These are phyloP conservation scores for Arachis stenosperma DNA, from an alignment of 306 rosid genomes.

Conservation along the genomic window DNA sequence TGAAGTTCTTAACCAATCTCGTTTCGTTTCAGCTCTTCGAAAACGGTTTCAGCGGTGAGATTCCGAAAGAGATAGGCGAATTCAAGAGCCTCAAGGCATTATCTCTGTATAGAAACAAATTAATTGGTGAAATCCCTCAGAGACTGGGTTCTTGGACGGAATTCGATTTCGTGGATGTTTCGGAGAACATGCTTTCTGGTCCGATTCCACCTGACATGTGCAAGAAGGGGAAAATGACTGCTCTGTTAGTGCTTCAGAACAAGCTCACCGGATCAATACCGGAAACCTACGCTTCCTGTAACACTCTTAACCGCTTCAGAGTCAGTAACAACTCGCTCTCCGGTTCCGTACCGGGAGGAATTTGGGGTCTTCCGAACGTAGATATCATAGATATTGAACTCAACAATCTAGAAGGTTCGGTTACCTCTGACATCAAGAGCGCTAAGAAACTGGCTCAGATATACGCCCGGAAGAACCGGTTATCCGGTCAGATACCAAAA, in stretches of 20 bases:
- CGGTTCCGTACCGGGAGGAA: conserved; percentile 63
- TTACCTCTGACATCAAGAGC: conserved; percentile 56
- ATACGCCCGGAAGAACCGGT: conserved; percentile 49
- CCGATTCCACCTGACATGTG: conserved; percentile 90
- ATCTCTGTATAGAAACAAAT: conserved; percentile 67
- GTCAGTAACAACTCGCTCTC: conserved; percentile 75
- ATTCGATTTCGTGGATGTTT: conserved; percentile 65
- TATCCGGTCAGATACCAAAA: conserved; percentile 64
- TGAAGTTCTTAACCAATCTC: conserved; percentile 51
- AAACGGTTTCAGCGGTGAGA: conserved; percentile 59
- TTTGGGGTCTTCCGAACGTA: conserved; percentile 78
- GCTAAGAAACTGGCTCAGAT: conserved; percentile 59
- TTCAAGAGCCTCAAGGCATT: conserved; percentile 57
- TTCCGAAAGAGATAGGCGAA: conserved; percentile 77
- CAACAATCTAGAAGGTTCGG: conserved; percentile 66
- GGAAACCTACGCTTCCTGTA: conserved; percentile 55
- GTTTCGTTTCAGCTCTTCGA: conserved; percentile 64
- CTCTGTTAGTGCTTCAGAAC: conserved; percentile 67
- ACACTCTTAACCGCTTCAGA: conserved; percentile 58
- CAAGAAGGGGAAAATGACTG: conserved; percentile 54
- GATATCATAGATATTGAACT: conserved; percentile 59
- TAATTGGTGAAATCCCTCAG: conserved; percentile 76
- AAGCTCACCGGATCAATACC: conserved; percentile 85
- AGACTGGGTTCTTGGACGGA: conserved; percentile 71
- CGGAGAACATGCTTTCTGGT: conserved; percentile 75